Conservation (phyloP, 2,329 filamentous ascomycete species). For the Byssothecium circinans region DNA sequence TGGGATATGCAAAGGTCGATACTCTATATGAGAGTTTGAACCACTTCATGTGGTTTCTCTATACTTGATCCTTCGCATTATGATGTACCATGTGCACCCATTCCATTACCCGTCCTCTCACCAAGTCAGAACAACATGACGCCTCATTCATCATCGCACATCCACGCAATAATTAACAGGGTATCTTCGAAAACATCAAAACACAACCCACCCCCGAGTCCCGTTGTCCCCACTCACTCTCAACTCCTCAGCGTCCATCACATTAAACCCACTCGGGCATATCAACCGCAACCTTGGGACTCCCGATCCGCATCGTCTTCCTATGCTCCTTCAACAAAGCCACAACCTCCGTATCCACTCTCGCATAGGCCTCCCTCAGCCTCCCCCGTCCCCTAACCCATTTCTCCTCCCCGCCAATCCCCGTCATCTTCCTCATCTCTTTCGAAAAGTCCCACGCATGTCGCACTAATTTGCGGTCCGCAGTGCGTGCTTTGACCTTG, state of each 20-base stretch:
- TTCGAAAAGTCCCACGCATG: slow-evolving; percentile 28
- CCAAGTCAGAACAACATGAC: too few relatives aligned
- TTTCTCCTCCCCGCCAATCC: slow-evolving; percentile 15
- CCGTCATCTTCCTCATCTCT: slow-evolving; percentile 23
- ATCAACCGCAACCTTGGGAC: slow-evolving; percentile 19
- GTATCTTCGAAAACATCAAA: neutral
- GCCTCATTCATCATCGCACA: too few relatives aligned
- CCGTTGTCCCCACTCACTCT: too few relatives aligned
- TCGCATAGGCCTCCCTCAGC: slow-evolving; percentile 19
- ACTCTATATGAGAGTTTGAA: too few relatives aligned
- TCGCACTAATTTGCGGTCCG: slow-evolving; percentile 21
- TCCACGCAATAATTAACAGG: too few relatives aligned
- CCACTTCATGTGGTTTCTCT: too few relatives aligned
- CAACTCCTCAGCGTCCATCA: neutral
- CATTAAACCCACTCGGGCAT: slow-evolving; percentile 21
- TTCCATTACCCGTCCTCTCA: too few relatives aligned
- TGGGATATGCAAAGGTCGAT: neutral
- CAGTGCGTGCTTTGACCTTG: slow-evolving; percentile 19
- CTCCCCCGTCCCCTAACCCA: slow-evolving; percentile 22
- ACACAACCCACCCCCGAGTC: neutral
- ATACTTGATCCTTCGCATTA: too few relatives aligned
- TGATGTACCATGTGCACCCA: too few relatives aligned
- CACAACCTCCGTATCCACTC: slow-evolving; percentile 12
- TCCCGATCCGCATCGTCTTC: slow-evolving; percentile 25
- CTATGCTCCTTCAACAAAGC: slow-evolving; percentile 27